Base-by-base conservation (phyloP, 2,329 filamentous ascomycete species). In the Hypoxylon rubiginosum region DNA sequence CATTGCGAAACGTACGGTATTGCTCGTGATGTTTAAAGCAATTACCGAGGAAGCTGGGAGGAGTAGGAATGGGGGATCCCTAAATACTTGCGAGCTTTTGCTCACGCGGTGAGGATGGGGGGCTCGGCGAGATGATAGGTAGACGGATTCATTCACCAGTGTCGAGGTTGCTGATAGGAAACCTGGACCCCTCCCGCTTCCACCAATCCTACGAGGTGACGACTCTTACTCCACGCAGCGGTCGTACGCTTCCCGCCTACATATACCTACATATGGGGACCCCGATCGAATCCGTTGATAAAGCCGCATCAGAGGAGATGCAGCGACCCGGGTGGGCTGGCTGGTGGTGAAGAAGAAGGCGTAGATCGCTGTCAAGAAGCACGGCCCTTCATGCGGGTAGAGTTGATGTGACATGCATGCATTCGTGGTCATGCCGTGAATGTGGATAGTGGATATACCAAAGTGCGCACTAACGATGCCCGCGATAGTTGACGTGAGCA, bases 121-220 rank as follows among this genome's bases (percentile, higher is more conserved):
- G 63, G 66, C 56, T 69, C 63, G 62, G 63, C 66, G 63, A 69
- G 66, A 69, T 67, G 67, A 69, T 69, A 69, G 67, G 66, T 59
- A 64, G 56, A 45, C 13, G 46, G 39, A 43, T 51, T 58, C 46
- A 51, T 36, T 56, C 28, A n/a, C 53, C 41, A 57, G 34, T 41
- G 51, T 58, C 41, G 58, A 66, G 24, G 46, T 62, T 41, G 19
- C 54, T 54, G 56, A 64, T 64, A 63, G 57, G 66, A 49, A 49
- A 60, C 52, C 32, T 58, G 45, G 53, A 58, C 57, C 68, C 63
- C 51, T 64, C 56, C 46, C 53, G 43, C 17, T 43, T 46, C 26
- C 30, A 39, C 68, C 68, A 70, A 70, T 68, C 66, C 63, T 19
- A 24, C 5, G 50, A 59, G 45, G 36, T 53, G 60, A 64, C 21